These are phyloP conservation scores for Metschnikowia drakensbergensis DNA, from an alignment of 805 yeast species.

Conservation along the genomic window DNA sequence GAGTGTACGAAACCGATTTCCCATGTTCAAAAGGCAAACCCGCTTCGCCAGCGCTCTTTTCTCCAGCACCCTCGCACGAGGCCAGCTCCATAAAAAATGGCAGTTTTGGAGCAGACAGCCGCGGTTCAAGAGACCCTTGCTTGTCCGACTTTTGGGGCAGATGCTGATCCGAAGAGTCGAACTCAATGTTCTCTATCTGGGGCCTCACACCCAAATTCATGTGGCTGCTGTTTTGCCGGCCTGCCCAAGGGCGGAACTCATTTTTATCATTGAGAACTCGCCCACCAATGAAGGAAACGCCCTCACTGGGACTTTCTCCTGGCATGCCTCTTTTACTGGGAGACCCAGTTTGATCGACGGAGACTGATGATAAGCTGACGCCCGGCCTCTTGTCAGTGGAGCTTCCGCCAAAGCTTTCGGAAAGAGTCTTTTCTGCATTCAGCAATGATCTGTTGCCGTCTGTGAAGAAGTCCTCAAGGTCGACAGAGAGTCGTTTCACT, in stretches of 20 bases:
- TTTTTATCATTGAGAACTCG: conserved; percentile 25
- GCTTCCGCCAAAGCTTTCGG: neutral
- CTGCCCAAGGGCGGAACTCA: conserved; percentile 19
- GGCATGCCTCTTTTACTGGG: neutral
- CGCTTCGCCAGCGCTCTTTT: neutral
- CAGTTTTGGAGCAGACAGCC: neutral
- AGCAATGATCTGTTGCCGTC: neutral
- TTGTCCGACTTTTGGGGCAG: conserved; percentile 10
- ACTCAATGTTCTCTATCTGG: conserved; percentile 19
- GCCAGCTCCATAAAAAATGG: neutral
- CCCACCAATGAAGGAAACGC: conserved; percentile 9
- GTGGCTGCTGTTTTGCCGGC: neutral
- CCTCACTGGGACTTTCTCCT: neutral
- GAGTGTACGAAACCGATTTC: conserved; percentile 6
- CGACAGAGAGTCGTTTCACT: conserved; percentile 3
- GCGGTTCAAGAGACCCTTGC: neutral
- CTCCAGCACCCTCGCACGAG: neutral
- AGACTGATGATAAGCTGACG: neutral
- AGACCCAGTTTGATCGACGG: neutral
- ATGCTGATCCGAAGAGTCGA: conserved; percentile 24
- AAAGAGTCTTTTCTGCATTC: neutral
- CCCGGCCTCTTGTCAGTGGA: neutral
- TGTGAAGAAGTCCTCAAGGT: conserved; percentile 4
- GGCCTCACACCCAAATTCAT: neutral
- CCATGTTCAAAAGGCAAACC: neutral